Base-by-base conservation (phyloP, 768 basidiomycete species). In the Erythrobasidium yunnanense region DNA sequence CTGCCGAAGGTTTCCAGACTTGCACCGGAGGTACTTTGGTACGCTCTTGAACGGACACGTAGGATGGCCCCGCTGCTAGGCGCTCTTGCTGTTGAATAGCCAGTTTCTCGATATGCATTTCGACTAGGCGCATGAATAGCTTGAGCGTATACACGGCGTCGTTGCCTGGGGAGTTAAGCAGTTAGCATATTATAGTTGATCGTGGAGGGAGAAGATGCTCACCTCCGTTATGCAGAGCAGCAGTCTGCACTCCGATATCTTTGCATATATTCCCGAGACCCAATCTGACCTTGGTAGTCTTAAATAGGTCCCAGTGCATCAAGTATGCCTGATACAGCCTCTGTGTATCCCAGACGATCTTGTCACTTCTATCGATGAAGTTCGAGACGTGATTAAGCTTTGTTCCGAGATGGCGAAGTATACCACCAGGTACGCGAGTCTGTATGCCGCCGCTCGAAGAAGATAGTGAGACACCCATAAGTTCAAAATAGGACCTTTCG, bases 221-320 rank as follows among this genome's bases (percentile, higher is more conserved):
- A 58, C 56, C 56, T 46, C 47, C 60, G 32, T 63, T 63, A 23
- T 63, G 60, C 17, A 63, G 60, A 50, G 32, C 27, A 18, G 30
- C 52, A 6, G 60, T 51, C 2, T 46, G 17, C 4, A 63, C 29
- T 13, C 32, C 49, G 7, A 63, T 2, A 11, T 2, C 18, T n/a
- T 35, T 49, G 22, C 60, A 63, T 7, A 63, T 51, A 22, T 49
- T 63, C 17, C 49, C 49, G 23, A 63, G 45, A 1, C 25, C 45
- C 2, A 29, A 25, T 5, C 33, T 45, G 29, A 33, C 49, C 27
- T 42, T 42, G 23, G 29, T 18, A 8, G n/a, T 15, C 4, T 17
- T 63, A 23, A 27, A 63, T 4, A 20, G 30, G 11, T 49, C n/a
- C 46, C 47, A 63, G 38, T n/a, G n/a, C n/a, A 22, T 25, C 47